These are phyloP conservation scores for Rhodotorula sp. DNA, from an alignment of 1,284 basidiomycete species.

Conservation along the genomic window DNA sequence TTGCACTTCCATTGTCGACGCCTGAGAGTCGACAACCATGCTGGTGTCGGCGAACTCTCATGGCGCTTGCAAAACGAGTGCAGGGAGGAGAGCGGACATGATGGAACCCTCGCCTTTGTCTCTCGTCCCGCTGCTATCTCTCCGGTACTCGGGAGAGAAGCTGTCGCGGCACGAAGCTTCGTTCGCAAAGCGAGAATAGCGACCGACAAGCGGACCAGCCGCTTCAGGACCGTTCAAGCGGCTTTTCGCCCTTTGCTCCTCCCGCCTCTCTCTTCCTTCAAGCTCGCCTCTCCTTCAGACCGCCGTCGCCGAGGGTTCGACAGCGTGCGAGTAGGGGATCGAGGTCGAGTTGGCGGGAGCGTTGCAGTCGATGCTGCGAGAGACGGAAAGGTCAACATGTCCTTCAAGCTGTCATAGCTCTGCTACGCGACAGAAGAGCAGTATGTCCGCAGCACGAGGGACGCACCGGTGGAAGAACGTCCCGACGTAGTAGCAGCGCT, in stretches of 20 bases:
- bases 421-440: too few species aligned
- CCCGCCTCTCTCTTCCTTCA: too few species aligned
- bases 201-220: not conserved
- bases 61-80: too few species aligned
- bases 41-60: too few species aligned
- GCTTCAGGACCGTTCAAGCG: not conserved
- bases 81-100: too few species aligned
- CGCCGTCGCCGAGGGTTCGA: not conserved
- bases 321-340: conserved; percentile 3
- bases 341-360: conserved; percentile 9
- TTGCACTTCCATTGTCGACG: not conserved
- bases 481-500: conserved; percentile 2
- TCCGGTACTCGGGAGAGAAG: too few species aligned
- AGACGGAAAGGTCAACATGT: not conserved
- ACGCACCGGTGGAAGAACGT: conserved; percentile 3
- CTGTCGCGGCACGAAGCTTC: too few species aligned
- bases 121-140: too few species aligned
- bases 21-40: too few species aligned
- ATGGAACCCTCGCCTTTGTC: too few species aligned
- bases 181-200: not conserved
- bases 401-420: not conserved
- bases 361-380: conserved; percentile 24
- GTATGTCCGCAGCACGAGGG: too few species aligned
- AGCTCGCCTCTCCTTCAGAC: not conserved
- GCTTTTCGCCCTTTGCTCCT: too few species aligned